These are phyloP conservation scores for Papiliotrema laurentii DNA, from an alignment of 1,284 basidiomycete species.

Conservation along the genomic window DNA sequence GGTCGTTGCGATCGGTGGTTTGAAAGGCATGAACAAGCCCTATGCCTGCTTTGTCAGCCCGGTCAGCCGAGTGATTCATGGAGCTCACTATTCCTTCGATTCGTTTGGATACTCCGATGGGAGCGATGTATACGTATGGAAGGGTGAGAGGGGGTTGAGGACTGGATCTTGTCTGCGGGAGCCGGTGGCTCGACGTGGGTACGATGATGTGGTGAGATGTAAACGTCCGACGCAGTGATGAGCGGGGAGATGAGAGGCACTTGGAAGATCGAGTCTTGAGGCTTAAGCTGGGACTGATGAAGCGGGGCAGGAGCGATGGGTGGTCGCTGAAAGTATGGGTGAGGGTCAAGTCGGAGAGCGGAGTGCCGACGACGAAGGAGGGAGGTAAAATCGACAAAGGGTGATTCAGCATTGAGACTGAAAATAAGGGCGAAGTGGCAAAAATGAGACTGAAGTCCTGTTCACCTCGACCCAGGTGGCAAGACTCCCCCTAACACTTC, in stretches of 20 bases:
- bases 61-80: not conserved
- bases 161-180: constrained; percentile 10
- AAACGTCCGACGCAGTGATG: not conserved
- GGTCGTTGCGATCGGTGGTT: constrained; percentile 10
- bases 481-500: no score
- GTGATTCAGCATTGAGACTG: no score
- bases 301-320: no score
- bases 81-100: not conserved
- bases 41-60: constrained; percentile 6
- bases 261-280: no score
- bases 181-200: constrained; percentile 7
- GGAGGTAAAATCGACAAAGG: no score
- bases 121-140: not conserved
- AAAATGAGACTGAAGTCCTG: no score
- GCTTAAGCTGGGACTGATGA: no score
- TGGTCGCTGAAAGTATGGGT: no score
- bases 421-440: no score
- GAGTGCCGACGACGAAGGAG: not conserved
- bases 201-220: not conserved
- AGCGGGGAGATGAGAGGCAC: not conserved
- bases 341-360: not conserved
- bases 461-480: no score
- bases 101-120: constrained; percentile 6
- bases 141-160: not conserved
- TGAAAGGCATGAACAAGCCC: constrained; percentile 24